Evolutionary conservation across 1,284 basidiomycete species (phyloP).

Genomic region (Filobasidium uniguttulatum): DNA sequence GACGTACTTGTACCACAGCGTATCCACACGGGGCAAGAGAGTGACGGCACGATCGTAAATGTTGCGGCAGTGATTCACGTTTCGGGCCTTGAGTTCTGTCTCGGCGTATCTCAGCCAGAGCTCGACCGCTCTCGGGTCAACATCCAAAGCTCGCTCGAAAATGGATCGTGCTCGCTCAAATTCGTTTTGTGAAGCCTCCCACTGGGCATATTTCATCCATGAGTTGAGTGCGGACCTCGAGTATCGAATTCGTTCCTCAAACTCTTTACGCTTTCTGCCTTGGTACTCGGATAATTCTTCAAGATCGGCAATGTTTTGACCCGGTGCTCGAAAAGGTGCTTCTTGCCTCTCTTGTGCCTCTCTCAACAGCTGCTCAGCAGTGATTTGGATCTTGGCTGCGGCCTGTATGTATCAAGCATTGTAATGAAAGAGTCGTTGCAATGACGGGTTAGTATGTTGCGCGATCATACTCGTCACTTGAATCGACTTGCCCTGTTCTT

Average conservation of each 20-base stretch:
- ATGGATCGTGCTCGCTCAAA: constrained; percentile 76
- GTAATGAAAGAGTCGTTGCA: no score
- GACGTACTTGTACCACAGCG: constrained; percentile 95
- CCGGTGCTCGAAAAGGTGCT: constrained; percentile 74
- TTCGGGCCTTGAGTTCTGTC: constrained; percentile 92
- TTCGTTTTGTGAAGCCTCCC: constrained; percentile 92
- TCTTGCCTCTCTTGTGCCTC: constrained; percentile 98
- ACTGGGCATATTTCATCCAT: constrained; percentile 50
- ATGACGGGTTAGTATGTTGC: no score
- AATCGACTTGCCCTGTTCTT: constrained; percentile 9
- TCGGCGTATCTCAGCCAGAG: constrained; percentile 96
- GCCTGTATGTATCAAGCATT: constrained; percentile 3
- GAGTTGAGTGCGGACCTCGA: constrained; percentile 48
- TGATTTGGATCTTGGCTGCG: constrained; percentile 45
- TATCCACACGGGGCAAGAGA: constrained; percentile 80
- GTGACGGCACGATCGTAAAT: constrained; percentile 94
- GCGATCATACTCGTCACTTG: neutral
- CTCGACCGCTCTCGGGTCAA: constrained; percentile 75
- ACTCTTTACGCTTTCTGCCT: constrained; percentile 87
- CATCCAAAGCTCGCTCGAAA: constrained; percentile 91
- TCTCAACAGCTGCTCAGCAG: constrained; percentile 90
- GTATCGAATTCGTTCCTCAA: constrained; percentile 85
- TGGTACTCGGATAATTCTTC: constrained; percentile 95
- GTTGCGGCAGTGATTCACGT: constrained; percentile 93
- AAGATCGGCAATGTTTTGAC: constrained; percentile 87